phyloP scores from a whole-genome alignment of 169 alveolate genomes.

The Plasmodium adleri region DNA sequence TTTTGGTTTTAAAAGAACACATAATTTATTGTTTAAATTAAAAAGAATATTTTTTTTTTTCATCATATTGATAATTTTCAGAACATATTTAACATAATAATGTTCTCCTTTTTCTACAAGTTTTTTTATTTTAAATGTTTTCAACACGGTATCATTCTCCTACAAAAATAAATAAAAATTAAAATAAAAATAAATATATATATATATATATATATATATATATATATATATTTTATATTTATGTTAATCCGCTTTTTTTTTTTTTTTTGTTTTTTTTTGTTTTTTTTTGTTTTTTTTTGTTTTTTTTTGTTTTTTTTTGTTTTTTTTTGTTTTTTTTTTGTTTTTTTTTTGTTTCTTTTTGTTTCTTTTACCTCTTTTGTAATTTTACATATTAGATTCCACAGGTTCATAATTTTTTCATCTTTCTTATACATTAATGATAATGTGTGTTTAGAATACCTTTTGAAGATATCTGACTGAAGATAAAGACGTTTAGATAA shows the following conservation, averaged over 20 bases:
- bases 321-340: too few species aligned
- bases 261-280: too few species aligned
- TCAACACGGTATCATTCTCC: conserved; percentile 49
- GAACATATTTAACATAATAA: conserved; percentile 57
- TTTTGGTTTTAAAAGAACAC: conserved; percentile 42
- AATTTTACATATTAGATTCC: conserved; percentile 34
- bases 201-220: background rate
- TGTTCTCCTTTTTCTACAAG: conserved; percentile 63
- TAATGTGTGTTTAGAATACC: conserved; percentile 11
- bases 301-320: too few species aligned
- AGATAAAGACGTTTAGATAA: conserved; percentile 53
- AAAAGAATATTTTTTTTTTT: conserved; percentile 33
- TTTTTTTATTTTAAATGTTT: conserved; percentile 9
- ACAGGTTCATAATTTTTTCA: conserved; percentile 19
- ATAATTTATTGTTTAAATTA: conserved; percentile 27
- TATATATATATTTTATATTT: background rate
- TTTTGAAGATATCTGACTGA: conserved; percentile 13
- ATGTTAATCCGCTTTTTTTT: too few species aligned
- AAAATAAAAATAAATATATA: background rate
- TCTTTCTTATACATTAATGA: conserved; percentile 43
- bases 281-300: too few species aligned
- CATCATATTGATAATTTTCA: conserved; percentile 30
- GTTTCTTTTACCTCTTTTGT: conserved; percentile 26
- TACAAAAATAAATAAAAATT: background rate
- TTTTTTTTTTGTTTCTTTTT: too few species aligned